A percentile compares a stretch with the other conserved stretches of the same genome.
Evolutionary conservation across 1,284 basidiomycete genomes (phyloP).

Genomic region (Veloporphyrellus conicus): DNA sequence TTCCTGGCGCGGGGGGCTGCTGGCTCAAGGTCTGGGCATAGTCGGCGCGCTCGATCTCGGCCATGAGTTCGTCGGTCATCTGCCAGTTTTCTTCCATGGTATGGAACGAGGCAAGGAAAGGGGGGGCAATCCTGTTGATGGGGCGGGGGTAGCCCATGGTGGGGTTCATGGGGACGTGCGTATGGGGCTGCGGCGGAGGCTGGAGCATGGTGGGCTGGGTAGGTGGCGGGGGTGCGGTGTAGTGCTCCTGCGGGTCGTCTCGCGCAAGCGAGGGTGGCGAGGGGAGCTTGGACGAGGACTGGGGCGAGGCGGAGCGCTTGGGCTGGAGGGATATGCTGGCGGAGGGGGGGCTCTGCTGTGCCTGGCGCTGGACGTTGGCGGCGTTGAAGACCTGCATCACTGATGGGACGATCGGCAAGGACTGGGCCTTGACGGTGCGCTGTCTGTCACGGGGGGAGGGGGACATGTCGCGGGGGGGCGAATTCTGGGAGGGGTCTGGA

Average conservation of each 20-base stretch:
- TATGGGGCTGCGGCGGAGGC: slow-evolving; percentile 18
- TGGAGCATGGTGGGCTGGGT: slow-evolving; percentile 20
- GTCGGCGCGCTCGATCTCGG: slow-evolving; percentile 61
- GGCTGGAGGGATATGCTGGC: slow-evolving; percentile 44
- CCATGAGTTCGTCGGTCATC: slow-evolving; percentile 64
- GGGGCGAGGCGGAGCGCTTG: slow-evolving; percentile 41
- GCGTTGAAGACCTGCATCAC: slow-evolving; percentile 47
- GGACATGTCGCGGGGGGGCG: slow-evolving; percentile 59
- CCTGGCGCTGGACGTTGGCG: slow-evolving; percentile 32
- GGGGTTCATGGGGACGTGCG: slow-evolving; percentile 26
- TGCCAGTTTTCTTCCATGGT: slow-evolving; percentile 56
- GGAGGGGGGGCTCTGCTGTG: slow-evolving; percentile 54
- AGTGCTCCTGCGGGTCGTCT: slow-evolving; percentile 32
- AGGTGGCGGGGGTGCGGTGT: slow-evolving; percentile 31
- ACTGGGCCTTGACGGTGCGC: slow-evolving; percentile 55
- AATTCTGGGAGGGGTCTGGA: slow-evolving; percentile 30
- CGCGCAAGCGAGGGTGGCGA: slow-evolving; percentile 29
- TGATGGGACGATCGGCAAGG: slow-evolving; percentile 57
- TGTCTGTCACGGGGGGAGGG: slow-evolving; percentile 63
- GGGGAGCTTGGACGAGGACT: slow-evolving; percentile 38
- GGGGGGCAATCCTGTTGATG: slow-evolving; percentile 50
- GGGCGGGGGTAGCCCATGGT: slow-evolving; percentile 55
- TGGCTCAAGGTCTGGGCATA: slow-evolving; percentile 37
- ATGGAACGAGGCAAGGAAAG: slow-evolving; percentile 52
- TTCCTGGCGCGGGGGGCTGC: slow-evolving; percentile 39